Evolutionary conservation across 139 green algal genomes (phyloP), one percentile per base, ranked within the genome.

Genomic region (Mesostigma viride): DNA sequence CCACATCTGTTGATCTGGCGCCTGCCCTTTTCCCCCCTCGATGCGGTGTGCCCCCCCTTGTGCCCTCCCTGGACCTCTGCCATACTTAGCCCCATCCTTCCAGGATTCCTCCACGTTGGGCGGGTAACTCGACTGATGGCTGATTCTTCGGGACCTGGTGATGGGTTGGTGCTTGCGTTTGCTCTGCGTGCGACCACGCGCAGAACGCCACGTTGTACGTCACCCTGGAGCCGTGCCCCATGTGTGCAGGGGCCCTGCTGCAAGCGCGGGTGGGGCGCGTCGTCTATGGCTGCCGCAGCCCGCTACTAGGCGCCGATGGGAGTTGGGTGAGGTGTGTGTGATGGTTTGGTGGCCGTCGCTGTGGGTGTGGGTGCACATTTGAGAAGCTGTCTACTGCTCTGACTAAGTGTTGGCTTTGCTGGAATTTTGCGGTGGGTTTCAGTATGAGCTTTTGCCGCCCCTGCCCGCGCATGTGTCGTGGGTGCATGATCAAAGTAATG

Each of bases 231-330:
- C 91, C 91, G 0, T 97, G 91, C 58, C 77, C 87, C 20, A 97
- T 97, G 91, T 97, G 91, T 62, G 91, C 89, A 8, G 91, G 91
- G 0, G 91, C 87, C 0, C 61, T 95, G 11, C 70, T 97, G 47
- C 83, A 93, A 59, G 73, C 86, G 0, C 80, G 91, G 1, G 35
- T 97, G 2, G 73, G 73, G 3, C 73, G 74, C 0, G 31, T 97
- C 0, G 90, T 96, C n/a, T 97, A 92, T 67, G 91, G 89, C 17
- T 85, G 89, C 0, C 70, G 48, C 34, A 94, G 92, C 71, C 67
- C 76, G 8, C 69, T 86, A 11, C 51, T 95, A 8, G 91, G 91
- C 32, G 80, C 74, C 6, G 35, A 95, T 64, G 91, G 91, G 58
- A 91, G 85, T 74, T 97, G 91, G 89, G 70, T 94, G 22, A 68